These are phyloP conservation scores for Adansonia digitata DNA, from an alignment of 345 rosid genomes.

Conservation along the genomic window DNA sequence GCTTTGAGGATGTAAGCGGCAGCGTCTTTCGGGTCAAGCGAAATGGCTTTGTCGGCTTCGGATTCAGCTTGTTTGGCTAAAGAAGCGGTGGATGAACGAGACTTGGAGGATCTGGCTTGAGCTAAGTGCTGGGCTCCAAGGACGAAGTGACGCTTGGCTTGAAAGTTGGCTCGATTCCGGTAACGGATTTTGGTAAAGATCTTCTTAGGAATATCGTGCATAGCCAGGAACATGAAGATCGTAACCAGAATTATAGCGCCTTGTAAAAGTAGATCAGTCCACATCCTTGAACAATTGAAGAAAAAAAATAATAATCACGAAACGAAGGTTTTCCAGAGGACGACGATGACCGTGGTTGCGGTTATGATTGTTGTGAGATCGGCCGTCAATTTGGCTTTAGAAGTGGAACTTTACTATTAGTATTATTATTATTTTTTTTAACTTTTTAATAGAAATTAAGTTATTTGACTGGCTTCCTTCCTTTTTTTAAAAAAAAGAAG, in stretches of 20 bases:
- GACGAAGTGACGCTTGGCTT: conserved; percentile 65
- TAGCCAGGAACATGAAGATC: conserved; percentile 43
- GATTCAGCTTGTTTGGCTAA: conserved; percentile 51
- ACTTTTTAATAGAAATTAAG: background rate
- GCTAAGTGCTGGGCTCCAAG: conserved; percentile 57
- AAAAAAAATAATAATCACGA: background rate
- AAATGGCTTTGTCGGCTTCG: conserved; percentile 48
- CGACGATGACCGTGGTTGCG: background rate
- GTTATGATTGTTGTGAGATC: background rate
- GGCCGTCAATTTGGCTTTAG: background rate
- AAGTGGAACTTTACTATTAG: background rate
- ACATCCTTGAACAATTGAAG: conserved; percentile 22
- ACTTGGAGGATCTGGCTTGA: conserved; percentile 48
- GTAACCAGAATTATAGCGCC: conserved; percentile 38
- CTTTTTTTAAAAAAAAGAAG: too few relatives aligned
- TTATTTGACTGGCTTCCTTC: background rate
- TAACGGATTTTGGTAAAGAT: conserved; percentile 41
- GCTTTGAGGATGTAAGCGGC: conserved; percentile 58
- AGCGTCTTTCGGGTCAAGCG: conserved; percentile 54
- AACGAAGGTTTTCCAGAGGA: background rate
- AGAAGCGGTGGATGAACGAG: conserved; percentile 37
- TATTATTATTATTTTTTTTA: background rate
- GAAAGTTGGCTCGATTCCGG: conserved; percentile 32
- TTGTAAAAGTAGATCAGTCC: conserved; percentile 45
- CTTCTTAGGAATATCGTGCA: conserved; percentile 59